phyloP scores from a whole-genome alignment of 768 basidiomycete species.

The Naganishia onofrii region DNA sequence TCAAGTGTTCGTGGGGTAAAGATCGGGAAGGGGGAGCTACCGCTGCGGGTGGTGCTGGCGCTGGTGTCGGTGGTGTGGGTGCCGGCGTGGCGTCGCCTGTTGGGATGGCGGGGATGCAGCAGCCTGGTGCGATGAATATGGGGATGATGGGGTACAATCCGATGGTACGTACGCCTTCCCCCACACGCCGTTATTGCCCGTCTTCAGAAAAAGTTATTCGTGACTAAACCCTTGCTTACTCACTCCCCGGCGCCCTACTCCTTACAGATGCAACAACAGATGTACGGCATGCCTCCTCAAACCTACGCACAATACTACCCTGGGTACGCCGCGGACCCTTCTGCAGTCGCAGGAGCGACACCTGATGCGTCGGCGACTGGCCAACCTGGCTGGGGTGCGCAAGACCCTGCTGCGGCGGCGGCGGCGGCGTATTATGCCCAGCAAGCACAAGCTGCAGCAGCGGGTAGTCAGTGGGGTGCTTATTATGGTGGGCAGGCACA shows the following conservation, averaged over 20 bases:
- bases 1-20: conserved; percentile 99
- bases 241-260: not conserved
- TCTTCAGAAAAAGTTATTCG: too few relatives aligned
- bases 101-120: conserved; percentile 52
- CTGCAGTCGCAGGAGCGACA: not conserved
- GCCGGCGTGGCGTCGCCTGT: conserved; percentile 39
- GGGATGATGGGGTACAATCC: conserved; percentile 60
- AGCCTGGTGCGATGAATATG: conserved; percentile 39
- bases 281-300: conserved; percentile 87
- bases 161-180: conserved; percentile 63
- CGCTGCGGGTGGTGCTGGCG: conserved; percentile 60
- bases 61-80: conserved; percentile 56
- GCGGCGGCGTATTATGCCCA: conserved; percentile 20
- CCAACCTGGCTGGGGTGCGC: conserved; percentile 8
- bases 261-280: conserved; percentile 58
- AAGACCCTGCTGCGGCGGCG: conserved; percentile 3
- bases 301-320: conserved; percentile 64
- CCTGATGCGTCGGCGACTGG: not conserved
- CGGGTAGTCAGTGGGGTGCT: conserved; percentile 29
- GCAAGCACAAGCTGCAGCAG: conserved; percentile 10
- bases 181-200: too few relatives aligned
- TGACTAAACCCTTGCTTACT: too few relatives aligned
- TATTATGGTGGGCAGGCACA: conserved; percentile 32
- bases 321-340: conserved; percentile 59
- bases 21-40: conserved; percentile 62